A percentile compares a stretch with the other conserved stretches of the same genome.
Conservation (phyloP, 371 early-diverging fungal species). For the Cokeromyces recurvatus region DNA sequence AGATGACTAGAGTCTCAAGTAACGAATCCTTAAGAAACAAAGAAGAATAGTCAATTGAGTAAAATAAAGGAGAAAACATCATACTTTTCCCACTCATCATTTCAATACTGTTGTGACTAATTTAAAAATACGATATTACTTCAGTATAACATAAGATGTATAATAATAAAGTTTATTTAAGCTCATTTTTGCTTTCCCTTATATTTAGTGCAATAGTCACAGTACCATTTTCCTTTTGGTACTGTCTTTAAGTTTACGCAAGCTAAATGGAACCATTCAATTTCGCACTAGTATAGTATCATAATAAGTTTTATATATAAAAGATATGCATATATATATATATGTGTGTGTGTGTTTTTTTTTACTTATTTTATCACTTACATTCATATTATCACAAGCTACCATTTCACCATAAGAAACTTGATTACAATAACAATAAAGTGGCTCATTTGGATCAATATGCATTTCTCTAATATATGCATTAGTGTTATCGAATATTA, state of each 20-base stretch:
- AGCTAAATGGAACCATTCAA: conserved; percentile 94
- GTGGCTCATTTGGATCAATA: conserved; percentile 93
- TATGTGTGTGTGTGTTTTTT: too few relatives aligned
- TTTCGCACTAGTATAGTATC: conserved; percentile 64
- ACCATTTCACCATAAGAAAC: conserved; percentile 98
- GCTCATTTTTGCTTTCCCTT: conserved; percentile 19
- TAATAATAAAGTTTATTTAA: neutral
- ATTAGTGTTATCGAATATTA: conserved; percentile 4
- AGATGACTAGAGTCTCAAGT: conserved; percentile 1
- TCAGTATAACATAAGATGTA: too few relatives aligned
- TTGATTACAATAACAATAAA: conserved; percentile 93
- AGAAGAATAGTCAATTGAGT: too few relatives aligned
- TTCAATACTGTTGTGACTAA: conserved; percentile 6
- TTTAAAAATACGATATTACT: too few relatives aligned
- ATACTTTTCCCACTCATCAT: conserved; percentile 12
- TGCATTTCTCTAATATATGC: conserved; percentile 74
- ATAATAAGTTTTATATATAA: neutral
- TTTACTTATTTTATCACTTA: conserved; percentile 38
- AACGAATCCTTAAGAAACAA: conserved; percentile 6
- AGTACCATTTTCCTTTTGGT: conserved; percentile 93
- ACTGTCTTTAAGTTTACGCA: conserved; percentile 85
- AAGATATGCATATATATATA: too few relatives aligned
- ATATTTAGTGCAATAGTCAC: conserved; percentile 60
- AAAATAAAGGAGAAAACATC: too few relatives aligned
- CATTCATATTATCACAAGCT: conserved; percentile 92